Evolutionary conservation across 371 early-diverging fungal genomes (phyloP).

Genomic region (Rhizopus delemar): DNA sequence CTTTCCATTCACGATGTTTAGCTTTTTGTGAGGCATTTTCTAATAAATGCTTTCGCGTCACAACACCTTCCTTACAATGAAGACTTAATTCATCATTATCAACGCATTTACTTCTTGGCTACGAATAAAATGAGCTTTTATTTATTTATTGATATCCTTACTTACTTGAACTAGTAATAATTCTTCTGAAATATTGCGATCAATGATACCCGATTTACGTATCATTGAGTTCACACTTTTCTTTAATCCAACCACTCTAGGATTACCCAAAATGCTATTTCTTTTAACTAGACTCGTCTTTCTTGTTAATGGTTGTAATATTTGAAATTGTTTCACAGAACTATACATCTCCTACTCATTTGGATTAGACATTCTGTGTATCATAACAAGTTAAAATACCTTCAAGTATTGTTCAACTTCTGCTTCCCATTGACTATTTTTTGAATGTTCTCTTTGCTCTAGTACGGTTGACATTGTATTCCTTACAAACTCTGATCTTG

Average conservation of each 20-base stretch:
- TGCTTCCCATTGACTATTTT: conserved; percentile 31
- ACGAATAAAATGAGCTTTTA: too few species aligned
- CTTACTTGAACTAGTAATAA: neutral
- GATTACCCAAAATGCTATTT: conserved; percentile 33
- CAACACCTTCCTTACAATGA: conserved; percentile 71
- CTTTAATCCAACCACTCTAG: conserved; percentile 29
- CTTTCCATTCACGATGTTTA: conserved; percentile 81
- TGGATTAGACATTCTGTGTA: neutral
- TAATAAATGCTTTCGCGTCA: conserved; percentile 83
- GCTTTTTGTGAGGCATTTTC: conserved; percentile 78
- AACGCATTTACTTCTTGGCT: neutral
- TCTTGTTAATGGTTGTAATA: conserved; percentile 52
- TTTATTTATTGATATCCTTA: too few species aligned
- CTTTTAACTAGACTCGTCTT: conserved; percentile 18
- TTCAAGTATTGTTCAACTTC: conserved; percentile 39
- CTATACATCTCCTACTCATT: conserved; percentile 58
- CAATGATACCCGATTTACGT: conserved; percentile 27
- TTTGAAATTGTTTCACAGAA: conserved; percentile 63
- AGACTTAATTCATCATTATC: conserved; percentile 39
- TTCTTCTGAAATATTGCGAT: conserved; percentile 19
- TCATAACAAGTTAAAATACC: conserved; percentile 15
- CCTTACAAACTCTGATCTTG: conserved; percentile 62
- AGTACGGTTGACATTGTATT: conserved; percentile 60
- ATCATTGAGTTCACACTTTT: conserved; percentile 31
- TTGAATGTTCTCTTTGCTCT: conserved; percentile 36